A percentile compares a stretch with the other conserved stretches of the same genome.
phyloP scores from a whole-genome alignment of 2,329 filamentous ascomycete genomes.

The Cadophora malorum region DNA sequence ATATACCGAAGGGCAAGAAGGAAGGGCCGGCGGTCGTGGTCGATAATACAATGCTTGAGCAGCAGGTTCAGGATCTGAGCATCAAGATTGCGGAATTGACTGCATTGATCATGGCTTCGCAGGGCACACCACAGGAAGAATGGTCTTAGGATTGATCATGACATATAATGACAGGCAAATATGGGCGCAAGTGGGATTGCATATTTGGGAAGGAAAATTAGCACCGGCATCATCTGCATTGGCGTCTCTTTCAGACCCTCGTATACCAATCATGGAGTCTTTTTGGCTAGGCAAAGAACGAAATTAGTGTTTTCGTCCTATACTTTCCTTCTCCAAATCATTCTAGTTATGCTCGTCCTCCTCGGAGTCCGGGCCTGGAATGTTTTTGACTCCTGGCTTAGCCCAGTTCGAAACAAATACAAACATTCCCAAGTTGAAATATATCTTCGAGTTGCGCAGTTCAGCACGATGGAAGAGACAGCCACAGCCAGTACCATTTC shows the following conservation, averaged over 20 bases:
- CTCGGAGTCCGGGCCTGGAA: too few relatives aligned
- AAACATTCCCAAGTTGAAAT: too few relatives aligned
- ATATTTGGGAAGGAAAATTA: background rate
- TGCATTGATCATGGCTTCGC: slow-evolving; percentile 57
- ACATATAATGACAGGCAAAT: background rate
- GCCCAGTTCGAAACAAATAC: too few relatives aligned
- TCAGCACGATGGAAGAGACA: too few relatives aligned
- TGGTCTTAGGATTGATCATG: slow-evolving; percentile 8
- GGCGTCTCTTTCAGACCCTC: background rate
- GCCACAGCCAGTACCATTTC: too few relatives aligned
- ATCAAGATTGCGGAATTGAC: slow-evolving; percentile 66
- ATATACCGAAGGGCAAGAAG: slow-evolving; percentile 23
- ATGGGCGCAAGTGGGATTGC: background rate
- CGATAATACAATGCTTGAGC: slow-evolving; percentile 48
- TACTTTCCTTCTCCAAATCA: background rate
- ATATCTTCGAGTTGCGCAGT: too few relatives aligned
- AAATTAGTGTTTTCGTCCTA: background rate
- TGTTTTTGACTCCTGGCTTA: too few relatives aligned
- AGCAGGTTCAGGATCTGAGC: slow-evolving; percentile 60
- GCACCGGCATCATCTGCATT: background rate
- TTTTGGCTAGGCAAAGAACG: background rate
- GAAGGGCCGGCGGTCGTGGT: slow-evolving; percentile 30
- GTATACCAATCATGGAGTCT: background rate
- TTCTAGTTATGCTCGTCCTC: too few relatives aligned
- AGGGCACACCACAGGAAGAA: slow-evolving; percentile 47